A percentile compares a stretch with the other conserved stretches of the same genome.
Conservation (phyloP, 2,329 filamentous ascomycete genomes). For the Aschersonia sp. region DNA sequence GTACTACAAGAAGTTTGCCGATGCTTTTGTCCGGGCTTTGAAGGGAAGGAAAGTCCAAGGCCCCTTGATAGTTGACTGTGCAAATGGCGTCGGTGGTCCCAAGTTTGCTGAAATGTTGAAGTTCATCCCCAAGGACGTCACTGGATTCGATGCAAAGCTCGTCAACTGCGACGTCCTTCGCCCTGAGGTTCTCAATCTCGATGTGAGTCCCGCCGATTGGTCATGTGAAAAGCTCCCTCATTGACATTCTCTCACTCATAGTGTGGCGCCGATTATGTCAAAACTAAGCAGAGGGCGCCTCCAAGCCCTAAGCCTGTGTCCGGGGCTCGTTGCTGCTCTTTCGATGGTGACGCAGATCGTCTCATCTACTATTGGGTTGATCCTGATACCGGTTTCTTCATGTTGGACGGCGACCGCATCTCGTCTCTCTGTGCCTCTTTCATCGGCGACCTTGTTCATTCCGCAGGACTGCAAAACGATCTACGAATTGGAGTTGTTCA, state of each 20-base stretch:
- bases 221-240: too few species aligned
- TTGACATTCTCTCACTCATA: slow-evolving; percentile 17
- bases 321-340: slow-evolving; percentile 71
- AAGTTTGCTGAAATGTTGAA: slow-evolving; percentile 82
- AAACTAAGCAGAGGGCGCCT: slow-evolving; percentile 87
- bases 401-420: slow-evolving; percentile 93
- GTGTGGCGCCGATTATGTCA: slow-evolving; percentile 94
- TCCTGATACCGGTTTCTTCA: slow-evolving; percentile 68
- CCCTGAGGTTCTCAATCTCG: slow-evolving; percentile 76
- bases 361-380: slow-evolving; percentile 92
- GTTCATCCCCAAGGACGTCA: slow-evolving; percentile 55
- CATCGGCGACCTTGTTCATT: slow-evolving; percentile 74
- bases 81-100: slow-evolving; percentile 90
- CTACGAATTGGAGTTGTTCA: slow-evolving; percentile 90
- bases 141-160: slow-evolving; percentile 66
- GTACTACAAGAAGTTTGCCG: slow-evolving; percentile 85
- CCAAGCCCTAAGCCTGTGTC: slow-evolving; percentile 64
- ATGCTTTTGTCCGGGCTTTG: slow-evolving; percentile 75
- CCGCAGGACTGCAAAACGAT: slow-evolving; percentile 63
- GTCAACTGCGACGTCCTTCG: slow-evolving; percentile 89
- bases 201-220: slow-evolving; percentile 37
- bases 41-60: slow-evolving; percentile 62
- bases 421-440: slow-evolving; percentile 89
- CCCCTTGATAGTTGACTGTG: slow-evolving; percentile 76
- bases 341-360: slow-evolving; percentile 91